These are phyloP conservation scores for Hordeum pubiflorum DNA, from an alignment of 202 grass and related monocot species.

Conservation along the genomic window DNA sequence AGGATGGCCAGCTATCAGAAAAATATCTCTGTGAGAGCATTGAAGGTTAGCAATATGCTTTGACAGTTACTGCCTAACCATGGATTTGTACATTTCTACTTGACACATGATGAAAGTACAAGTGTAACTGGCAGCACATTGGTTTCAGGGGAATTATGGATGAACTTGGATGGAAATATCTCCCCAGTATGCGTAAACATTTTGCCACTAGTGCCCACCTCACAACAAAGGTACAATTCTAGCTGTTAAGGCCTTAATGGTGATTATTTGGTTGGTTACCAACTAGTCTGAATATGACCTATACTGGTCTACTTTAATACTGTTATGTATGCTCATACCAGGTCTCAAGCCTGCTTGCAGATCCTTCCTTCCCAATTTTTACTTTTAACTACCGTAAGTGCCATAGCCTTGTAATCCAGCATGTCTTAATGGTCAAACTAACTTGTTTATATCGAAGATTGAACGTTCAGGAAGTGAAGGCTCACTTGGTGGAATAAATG, in stretches of 20 bases:
- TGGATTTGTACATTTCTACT: slow-evolving; percentile 9
- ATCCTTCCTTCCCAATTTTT: slow-evolving; percentile 65
- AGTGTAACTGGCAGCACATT: slow-evolving; percentile 23
- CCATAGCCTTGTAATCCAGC: slow-evolving; percentile 9
- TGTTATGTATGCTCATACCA: slow-evolving; percentile 24
- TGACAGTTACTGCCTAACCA: background rate
- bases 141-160: slow-evolving; percentile 85
- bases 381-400: slow-evolving; percentile 72
- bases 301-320: slow-evolving; percentile 11
- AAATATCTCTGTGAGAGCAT: slow-evolving; percentile 52
- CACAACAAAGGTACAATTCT: slow-evolving; percentile 52
- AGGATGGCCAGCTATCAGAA: slow-evolving; percentile 46
- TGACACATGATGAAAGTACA: background rate
- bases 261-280: slow-evolving; percentile 35
- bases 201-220: slow-evolving; percentile 52
- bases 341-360: slow-evolving; percentile 58
- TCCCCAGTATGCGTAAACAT: slow-evolving; percentile 90
- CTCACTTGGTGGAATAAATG: slow-evolving; percentile 88
- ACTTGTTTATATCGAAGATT: slow-evolving; percentile 44
- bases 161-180: slow-evolving; percentile 86
- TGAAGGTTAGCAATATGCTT: slow-evolving; percentile 55
- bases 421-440: slow-evolving; percentile 32
- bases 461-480: slow-evolving; percentile 67
- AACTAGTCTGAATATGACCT: slow-evolving; percentile 1
- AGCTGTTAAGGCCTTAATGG: slow-evolving; percentile 7